Percentiles rank a stretch among this genome's conserved stretches.
Evolutionary conservation across 495 filamentous ascomycete species (phyloP).

Genomic region (Astrothelium macrocarpum): DNA sequence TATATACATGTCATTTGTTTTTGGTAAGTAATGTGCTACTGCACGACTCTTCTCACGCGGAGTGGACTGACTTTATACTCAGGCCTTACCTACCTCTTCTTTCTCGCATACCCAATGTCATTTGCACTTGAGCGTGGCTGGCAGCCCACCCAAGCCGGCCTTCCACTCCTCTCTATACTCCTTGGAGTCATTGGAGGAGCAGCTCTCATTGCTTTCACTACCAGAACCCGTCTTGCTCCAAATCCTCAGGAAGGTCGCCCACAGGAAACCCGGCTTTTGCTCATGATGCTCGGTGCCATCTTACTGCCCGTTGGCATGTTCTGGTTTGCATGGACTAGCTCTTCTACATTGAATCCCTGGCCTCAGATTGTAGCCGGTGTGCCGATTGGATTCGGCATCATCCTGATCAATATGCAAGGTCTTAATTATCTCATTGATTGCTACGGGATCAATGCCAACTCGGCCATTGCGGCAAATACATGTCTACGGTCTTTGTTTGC

Average conservation of each 20-base stretch:
- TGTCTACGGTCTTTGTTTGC: constrained; percentile 36
- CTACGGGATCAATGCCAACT: constrained; percentile 49
- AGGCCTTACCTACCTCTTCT: constrained; percentile 29
- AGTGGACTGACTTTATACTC: not conserved
- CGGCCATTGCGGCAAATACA: constrained; percentile 42
- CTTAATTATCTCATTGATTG: constrained; percentile 54
- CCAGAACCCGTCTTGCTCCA: constrained; percentile 8
- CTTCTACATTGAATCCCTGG: constrained; percentile 21
- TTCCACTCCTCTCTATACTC: constrained; percentile 26
- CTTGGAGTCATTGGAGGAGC: constrained; percentile 13
- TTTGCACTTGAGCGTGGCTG: constrained; percentile 27
- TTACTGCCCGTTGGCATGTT: constrained; percentile 28
- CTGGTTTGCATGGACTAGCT: constrained; percentile 32
- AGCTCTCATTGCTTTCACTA: constrained; percentile 10
- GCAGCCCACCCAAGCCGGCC: constrained; percentile 23
- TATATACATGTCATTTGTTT: constrained; percentile 34
- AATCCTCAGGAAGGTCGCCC: constrained; percentile 18
- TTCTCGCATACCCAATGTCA: constrained; percentile 30
- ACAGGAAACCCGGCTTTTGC: constrained; percentile 29
- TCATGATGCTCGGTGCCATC: constrained; percentile 29
- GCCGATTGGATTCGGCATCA: constrained; percentile 25
- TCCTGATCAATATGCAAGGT: constrained; percentile 34
- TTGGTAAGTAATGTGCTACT: constrained; percentile 14
- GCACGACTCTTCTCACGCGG: not conserved
- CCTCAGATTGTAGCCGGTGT: constrained; percentile 27